Percentiles rank a stretch among this genome's conserved stretches.
phyloP scores from a whole-genome alignment of 495 filamentous ascomycete genomes.

The Daldinia bambusicola region DNA sequence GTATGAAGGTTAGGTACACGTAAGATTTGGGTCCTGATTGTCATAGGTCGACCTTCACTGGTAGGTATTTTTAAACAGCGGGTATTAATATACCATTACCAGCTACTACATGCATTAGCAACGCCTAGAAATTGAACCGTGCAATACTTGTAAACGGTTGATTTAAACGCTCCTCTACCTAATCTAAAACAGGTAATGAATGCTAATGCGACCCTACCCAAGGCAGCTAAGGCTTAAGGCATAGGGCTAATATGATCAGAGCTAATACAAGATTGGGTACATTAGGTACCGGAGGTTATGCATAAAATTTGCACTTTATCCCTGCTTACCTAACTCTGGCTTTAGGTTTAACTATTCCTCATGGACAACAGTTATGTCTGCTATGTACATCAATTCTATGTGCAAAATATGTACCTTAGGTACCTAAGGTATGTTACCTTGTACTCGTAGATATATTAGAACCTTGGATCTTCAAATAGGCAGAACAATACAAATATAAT shows the following conservation, averaged over 20 bases:
- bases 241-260: too few species aligned
- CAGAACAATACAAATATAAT: slow-evolving; percentile 6
- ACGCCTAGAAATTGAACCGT: slow-evolving; percentile 4
- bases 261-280: neutral
- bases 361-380: neutral
- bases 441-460: too few species aligned
- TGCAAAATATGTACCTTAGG: too few species aligned
- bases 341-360: too few species aligned
- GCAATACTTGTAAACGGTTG: neutral
- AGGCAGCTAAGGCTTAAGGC: too few species aligned
- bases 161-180: neutral
- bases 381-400: too few species aligned
- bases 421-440: too few species aligned
- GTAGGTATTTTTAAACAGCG: slow-evolving; percentile 36
- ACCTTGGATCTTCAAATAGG: neutral
- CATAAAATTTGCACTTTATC: neutral
- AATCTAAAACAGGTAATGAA: slow-evolving; percentile 9
- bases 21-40: slow-evolving; percentile 21
- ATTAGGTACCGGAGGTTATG: neutral
- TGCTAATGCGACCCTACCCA: slow-evolving; percentile 8
- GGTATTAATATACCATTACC: slow-evolving; percentile 11
- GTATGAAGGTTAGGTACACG: slow-evolving; percentile 21
- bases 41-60: slow-evolving; percentile 20
- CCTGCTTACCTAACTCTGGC: neutral
- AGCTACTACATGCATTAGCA: neutral